Evolutionary conservation across 129 eudicot species (phyloP).

Genomic region (Arctium lappa): DNA sequence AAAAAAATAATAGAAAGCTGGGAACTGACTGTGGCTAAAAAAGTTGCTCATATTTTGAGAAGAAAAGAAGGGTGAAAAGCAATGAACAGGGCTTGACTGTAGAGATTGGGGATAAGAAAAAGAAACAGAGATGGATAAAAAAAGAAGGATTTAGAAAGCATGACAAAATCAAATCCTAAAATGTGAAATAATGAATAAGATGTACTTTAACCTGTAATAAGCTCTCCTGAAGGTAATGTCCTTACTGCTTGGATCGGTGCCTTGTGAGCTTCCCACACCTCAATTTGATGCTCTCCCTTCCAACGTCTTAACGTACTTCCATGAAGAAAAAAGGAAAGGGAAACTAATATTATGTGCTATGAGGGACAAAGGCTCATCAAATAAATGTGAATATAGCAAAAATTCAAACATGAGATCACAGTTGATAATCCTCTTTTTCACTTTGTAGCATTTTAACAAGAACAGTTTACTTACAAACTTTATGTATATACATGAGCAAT

Average conservation of each 20-base stretch:
- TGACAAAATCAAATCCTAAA: background rate
- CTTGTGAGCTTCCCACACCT: conserved; percentile 82
- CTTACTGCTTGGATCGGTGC: conserved; percentile 81
- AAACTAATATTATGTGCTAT: conserved; percentile 1
- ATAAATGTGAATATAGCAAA: conserved; percentile 6
- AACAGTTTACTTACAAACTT: background rate
- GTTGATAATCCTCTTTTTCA: background rate
- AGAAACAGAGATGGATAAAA: background rate
- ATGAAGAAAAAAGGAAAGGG: conserved; percentile 6
- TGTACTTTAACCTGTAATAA: conserved; percentile 66
- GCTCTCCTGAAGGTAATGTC: conserved; percentile 78
- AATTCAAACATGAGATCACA: conserved; percentile 6
- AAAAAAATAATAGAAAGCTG: background rate
- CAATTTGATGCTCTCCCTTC: conserved; percentile 75
- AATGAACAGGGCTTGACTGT: background rate
- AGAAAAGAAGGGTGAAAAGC: background rate
- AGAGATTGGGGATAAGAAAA: background rate
- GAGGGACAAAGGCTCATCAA: background rate
- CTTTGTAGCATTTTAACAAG: background rate
- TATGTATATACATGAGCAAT: conserved; percentile 1
- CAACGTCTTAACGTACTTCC: conserved; percentile 84
- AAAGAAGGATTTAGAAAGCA: background rate
- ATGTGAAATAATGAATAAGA: background rate
- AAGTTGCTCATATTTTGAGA: background rate
- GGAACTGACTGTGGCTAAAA: background rate